Percentiles rank a stretch among this genome's conserved stretches.
Evolutionary conservation across 2,329 filamentous ascomycete species (phyloP).

Genomic region (Coniochaeta sp.): DNA sequence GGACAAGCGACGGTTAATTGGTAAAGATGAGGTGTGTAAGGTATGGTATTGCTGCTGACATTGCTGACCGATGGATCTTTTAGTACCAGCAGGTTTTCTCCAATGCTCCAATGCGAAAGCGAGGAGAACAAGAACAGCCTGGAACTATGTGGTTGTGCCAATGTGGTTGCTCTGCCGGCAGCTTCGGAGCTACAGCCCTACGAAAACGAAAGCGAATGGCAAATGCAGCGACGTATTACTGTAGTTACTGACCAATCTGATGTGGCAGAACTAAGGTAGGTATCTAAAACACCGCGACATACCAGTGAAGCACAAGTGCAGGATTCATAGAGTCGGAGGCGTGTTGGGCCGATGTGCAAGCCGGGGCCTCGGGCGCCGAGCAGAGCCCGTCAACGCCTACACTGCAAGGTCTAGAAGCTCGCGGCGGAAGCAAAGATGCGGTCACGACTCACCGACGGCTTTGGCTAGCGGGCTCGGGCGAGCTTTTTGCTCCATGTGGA

Average conservation of each 20-base stretch:
- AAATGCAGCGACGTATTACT: not conserved
- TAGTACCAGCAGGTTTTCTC: too few relatives aligned
- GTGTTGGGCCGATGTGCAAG: not conserved
- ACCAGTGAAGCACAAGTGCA: not conserved
- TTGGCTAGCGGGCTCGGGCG: not conserved
- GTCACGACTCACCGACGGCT: not conserved
- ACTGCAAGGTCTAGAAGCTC: too few relatives aligned
- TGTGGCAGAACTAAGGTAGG: not conserved
- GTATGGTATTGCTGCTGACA: too few relatives aligned
- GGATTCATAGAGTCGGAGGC: not conserved
- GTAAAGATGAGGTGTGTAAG: not conserved
- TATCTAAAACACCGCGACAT: not conserved
- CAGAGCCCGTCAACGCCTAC: not conserved
- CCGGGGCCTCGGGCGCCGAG: not conserved
- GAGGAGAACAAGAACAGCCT: not conserved
- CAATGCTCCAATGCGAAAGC: not conserved
- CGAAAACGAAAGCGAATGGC: not conserved
- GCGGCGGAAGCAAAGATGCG: not conserved
- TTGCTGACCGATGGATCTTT: not conserved
- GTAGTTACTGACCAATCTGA: not conserved
- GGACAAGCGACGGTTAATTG: not conserved
- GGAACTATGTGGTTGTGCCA: not conserved
- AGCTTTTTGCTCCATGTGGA: not conserved
- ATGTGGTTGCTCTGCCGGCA: not conserved
- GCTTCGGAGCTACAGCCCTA: not conserved